Conservation (phyloP, 2,329 filamentous ascomycete species). For the Neofusicoccum laricinum region DNA sequence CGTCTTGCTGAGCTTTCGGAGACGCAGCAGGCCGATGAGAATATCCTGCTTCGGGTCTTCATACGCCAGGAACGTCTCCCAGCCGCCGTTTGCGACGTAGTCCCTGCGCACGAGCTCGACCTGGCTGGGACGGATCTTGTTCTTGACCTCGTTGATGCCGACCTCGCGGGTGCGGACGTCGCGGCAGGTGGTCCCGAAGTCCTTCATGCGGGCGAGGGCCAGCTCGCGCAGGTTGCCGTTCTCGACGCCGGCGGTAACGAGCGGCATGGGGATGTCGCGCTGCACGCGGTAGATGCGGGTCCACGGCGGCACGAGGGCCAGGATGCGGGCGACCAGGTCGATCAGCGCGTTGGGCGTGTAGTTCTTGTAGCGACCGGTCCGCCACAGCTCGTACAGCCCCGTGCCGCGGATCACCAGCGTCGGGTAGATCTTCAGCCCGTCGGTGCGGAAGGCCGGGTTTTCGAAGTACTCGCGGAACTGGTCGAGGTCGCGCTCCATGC, state of each 20-base stretch:
- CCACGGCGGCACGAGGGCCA: conserved; percentile 94
- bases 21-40: conserved; percentile 80
- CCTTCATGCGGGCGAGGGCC: conserved; percentile 95
- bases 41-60: conserved; percentile 99
- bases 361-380: conserved; percentile 95
- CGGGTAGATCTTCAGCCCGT: conserved; percentile 96
- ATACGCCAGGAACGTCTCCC: conserved; percentile 98
- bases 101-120: conserved; percentile 92
- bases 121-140: conserved; percentile 95
- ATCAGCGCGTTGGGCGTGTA: conserved; percentile 97
- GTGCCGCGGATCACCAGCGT: conserved; percentile 96
- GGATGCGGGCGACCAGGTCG: conserved; percentile 91
- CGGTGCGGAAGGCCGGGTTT: conserved; percentile 91
- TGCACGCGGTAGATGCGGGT: conserved; percentile 98
- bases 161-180: conserved; percentile 96
- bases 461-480: conserved; percentile 98
- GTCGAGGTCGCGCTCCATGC: conserved; percentile 95
- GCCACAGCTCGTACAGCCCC: conserved; percentile 94
- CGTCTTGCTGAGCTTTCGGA: conserved; percentile 86
- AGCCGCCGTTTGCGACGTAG: conserved; percentile 92
- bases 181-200: conserved; percentile 94
- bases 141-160: conserved; percentile 97
- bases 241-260: conserved; percentile 97
- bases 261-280: conserved; percentile 98
- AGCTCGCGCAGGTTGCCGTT: conserved; percentile 95